Evolutionary conservation across 1,284 basidiomycete genomes (phyloP), one percentile per base, ranked within the genome.

Genomic region (Pseudozyma thailandica): DNA sequence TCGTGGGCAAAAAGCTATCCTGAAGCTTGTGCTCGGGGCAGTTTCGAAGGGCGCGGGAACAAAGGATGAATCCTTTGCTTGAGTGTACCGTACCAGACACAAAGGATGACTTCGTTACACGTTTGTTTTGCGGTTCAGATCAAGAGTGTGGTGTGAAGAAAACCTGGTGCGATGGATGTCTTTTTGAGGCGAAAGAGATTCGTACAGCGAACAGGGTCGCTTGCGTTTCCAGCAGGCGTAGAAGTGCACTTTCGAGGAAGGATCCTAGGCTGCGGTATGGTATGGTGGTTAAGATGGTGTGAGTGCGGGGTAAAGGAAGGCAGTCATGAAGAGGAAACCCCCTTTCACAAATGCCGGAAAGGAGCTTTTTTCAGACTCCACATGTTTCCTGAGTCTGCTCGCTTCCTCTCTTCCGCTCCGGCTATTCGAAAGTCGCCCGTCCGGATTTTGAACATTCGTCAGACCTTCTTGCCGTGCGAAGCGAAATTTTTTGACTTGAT

Each of bases 311-410:
- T 44, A 28, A 28, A n/a, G 25, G 10, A 28, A 28, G 26, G 18
- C n/a, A n/a, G n/a, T n/a, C n/a, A n/a, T n/a, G n/a, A 25, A 23
- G 21, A 44, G 42, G 6, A n/a, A 25, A 44, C n/a, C 37, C 37
- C 18, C 37, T 41, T 41, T 41, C 39, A 41, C 39, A 23, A 21
- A 41, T n/a, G n/a, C n/a, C n/a, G n/a, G n/a, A n/a, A n/a, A n/a
- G n/a, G n/a, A 20, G 12, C 7, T 21, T 15, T 12, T n/a, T n/a
- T 13, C 23, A 7, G 18, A 18, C 42, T 44, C 42, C 42, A 44
- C 42, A 35, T 46, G n/a, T 15, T 23, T 43, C 21, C 6, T 23
- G 9, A 20, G 23, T 27, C 23, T 7, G 27, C 45, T 46, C 27
- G n/a, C 28, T 33, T 35, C 15, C 15, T 44, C n/a, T 27, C 6